Evolutionary conservation across 179 eudicot genomes (phyloP).

Genomic region (Heliamphora pulchella): DNA sequence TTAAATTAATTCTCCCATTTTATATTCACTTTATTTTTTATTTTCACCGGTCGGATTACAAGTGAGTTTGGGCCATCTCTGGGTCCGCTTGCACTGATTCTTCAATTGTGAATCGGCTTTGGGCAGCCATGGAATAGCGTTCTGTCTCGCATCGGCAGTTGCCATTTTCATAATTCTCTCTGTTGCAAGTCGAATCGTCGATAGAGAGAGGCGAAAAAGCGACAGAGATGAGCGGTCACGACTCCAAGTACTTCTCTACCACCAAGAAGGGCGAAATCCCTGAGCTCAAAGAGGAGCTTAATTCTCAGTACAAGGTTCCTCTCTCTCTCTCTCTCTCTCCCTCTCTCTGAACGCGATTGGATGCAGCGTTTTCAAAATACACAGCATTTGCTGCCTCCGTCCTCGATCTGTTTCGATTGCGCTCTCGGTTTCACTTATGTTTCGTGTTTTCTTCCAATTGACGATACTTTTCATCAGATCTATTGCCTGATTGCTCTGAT

Average conservation of each 20-base stretch:
- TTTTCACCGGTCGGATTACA: too few relatives aligned
- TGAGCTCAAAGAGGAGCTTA: conserved; percentile 98
- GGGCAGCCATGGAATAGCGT: too few relatives aligned
- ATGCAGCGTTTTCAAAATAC: background rate
- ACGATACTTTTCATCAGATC: conserved; percentile 12
- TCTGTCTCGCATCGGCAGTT: background rate
- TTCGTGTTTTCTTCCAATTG: background rate
- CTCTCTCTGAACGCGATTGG: background rate
- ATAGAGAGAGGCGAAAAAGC: background rate
- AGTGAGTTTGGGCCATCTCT: too few relatives aligned
- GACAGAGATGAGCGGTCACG: conserved; percentile 85
- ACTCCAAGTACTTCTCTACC: conserved; percentile 98
- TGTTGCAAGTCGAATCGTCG: conserved; percentile 8
- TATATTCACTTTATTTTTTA: too few relatives aligned
- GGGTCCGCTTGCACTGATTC: too few relatives aligned
- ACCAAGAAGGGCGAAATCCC: conserved; percentile 99
- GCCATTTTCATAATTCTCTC: background rate
- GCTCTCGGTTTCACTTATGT: conserved; percentile 11
- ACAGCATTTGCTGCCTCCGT: background rate
- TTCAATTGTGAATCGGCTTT: too few relatives aligned
- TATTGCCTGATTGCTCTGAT: background rate
- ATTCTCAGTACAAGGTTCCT: conserved; percentile 95
- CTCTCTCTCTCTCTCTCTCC: background rate
- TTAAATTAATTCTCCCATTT: too few relatives aligned
- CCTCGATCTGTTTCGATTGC: conserved; percentile 13